Evolutionary conservation across 164 flowering plant species (phyloP).

Genomic region (Vitis cinerea): DNA sequence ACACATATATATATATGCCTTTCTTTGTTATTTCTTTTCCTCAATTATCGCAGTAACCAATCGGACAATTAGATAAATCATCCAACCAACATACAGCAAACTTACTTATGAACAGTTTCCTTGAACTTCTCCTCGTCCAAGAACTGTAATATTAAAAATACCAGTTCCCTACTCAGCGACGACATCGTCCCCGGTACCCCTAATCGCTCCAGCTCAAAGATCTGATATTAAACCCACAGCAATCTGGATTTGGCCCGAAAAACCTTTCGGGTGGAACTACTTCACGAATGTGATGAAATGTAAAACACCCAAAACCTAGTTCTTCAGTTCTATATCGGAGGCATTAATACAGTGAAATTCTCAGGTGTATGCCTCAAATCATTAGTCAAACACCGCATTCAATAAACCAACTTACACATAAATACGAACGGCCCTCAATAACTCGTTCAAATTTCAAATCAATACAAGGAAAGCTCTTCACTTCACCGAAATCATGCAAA

Average conservation of each 20-base stretch:
- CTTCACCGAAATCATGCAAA: neutral
- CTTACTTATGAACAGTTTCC: conserved; percentile 68
- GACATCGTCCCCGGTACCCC: conserved; percentile 66
- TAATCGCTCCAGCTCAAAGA: conserved; percentile 67
- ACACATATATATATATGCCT: too few relatives aligned
- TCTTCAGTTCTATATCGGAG: neutral
- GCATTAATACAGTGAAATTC: neutral
- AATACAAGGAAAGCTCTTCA: neutral
- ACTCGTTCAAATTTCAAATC: neutral
- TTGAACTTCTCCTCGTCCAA: conserved; percentile 74
- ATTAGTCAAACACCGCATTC: neutral
- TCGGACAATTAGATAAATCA: neutral
- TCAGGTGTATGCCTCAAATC: neutral
- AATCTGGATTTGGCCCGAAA: neutral
- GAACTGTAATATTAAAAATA: conserved; percentile 68
- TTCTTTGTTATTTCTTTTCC: neutral
- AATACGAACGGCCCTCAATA: too few relatives aligned
- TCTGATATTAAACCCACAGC: conserved; percentile 5
- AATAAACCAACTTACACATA: neutral
- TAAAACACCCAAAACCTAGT: conserved; percentile 10
- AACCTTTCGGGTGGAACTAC: neutral
- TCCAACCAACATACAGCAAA: conserved; percentile 3
- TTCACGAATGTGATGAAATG: neutral
- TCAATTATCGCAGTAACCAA: conserved; percentile 2
- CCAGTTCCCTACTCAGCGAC: conserved; percentile 67